Base-by-base conservation (phyloP, 2,329 filamentous ascomycete genomes). In the Escovopsis weberi region DNA sequence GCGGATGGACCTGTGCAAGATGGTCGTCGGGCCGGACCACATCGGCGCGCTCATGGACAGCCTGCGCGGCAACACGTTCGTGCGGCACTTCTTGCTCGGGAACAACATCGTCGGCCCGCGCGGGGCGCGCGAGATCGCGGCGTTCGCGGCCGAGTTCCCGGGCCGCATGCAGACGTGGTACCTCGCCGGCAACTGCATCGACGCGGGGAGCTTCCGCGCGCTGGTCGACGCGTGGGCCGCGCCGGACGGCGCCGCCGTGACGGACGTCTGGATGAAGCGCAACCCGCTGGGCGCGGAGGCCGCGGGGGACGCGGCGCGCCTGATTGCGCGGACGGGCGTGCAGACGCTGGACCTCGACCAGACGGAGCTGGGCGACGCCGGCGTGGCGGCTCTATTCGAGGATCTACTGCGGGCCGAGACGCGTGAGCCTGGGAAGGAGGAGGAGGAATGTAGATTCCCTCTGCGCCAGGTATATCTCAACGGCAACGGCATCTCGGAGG, bases 1-100 rank as follows among this genome's bases (percentile, higher is more conserved):
- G 8, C 63, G 70, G 11, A 65, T 75, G 56, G 70, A 74, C 50
- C 62, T 74, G 2, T 74, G 70, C 59, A 72, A 73, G 57, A 70
- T 69, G 61, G 69, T 69, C 4, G 63, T 74, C 34, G 71, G 70
- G 1, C 70, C 69, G 9, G 62, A 64, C 15, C 65, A 72, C 40
- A 71, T 74, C 46, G 60, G 59, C 26, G 56, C 59, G n/a, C 55
- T 74, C 38, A 70, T 74, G 62, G 54, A 67, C 37, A 66, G 63
- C 41, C 57, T 74, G 46, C 61, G 63, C 38, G 51, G 57, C 3
- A 73, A 73, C 49, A 52, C 54, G 15, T 68, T 68, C 51, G 62
- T 72, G 39, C 60, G 58, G 33, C 70, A 74, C 46, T 72, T 75
- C 50, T 55, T 74, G 38, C 57, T 74, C 33, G 70, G 70, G 8